Evolutionary conservation across 345 rosid species (phyloP), one percentile per base, ranked within the genome.

Genomic region (Excoecaria cochinchinensis): DNA sequence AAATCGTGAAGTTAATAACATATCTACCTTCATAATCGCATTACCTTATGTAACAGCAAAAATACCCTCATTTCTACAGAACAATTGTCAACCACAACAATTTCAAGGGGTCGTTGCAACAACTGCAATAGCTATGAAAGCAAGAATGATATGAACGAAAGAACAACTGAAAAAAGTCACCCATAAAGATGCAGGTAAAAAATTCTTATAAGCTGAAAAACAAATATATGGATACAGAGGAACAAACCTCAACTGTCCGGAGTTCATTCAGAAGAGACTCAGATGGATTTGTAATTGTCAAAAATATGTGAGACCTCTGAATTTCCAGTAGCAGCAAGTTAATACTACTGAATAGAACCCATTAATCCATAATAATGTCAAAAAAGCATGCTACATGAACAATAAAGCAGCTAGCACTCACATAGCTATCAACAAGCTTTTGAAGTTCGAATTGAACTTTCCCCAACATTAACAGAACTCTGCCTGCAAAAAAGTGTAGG

Each of bases 231-330:
- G 70, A 77, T 56, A 16, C 3, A 65, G n/a, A 62, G 76, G 52
- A 83, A 83, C 91, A 78, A 79, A 96, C 99, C 99, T 96, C 99
- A 69, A 93, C 97, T 39, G 89, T 90, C 70, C 97, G 94, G 22
- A 96, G 97, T 73, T 96, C 98, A 80, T 81, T 90, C 69, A 96
- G 90, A 83, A 93, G 90, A n/a, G 97, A 92, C 77, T 96, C 99
- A 6, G 98, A 89, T 16, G 99, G 98, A 61, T 86, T 80, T 56
- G 98, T 92, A 81, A 96, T 92, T 17, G 99, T 96, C 75, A 83
- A 62, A 70, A 87, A 73, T 82, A 96, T 78, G 85, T 93, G 90
- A 66, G 89, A 84, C 10, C 99, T 95, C 99, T 96, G 93, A 77
- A 80, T 69, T 79, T 76, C 36, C 51, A 76, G 21, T 47, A 36